Base-by-base conservation (phyloP, 2,329 filamentous ascomycete species). In the Colletotrichum incanum region DNA sequence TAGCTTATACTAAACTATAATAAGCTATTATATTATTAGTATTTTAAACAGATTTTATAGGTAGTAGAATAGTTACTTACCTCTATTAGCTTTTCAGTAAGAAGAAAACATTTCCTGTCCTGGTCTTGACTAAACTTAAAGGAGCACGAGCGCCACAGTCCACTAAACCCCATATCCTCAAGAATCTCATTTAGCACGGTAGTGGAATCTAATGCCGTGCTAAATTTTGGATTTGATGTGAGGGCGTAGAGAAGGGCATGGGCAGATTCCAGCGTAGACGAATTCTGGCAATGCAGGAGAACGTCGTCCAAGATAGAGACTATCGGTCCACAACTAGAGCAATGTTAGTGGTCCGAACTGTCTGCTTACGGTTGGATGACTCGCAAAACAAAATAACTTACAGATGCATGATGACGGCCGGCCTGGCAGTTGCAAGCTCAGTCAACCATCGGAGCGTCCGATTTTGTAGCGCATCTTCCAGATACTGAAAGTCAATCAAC, bases 401-500 rank as follows among this genome's bases (percentile, higher is more conserved):
- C 88, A 93, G 78, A 71, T 89, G 85, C 55, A 88, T 75, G 31
- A 92, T 84, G 11, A 93, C 90, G 9, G 83, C 80, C 3, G 90
- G 89, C 28, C 91, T 83, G 26, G 83, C 83, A 12, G 78, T 76
- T 3, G 90, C 90, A 37, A 93, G 79, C 61, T 87, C 83, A 63
- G 88, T 89, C 45, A 93, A 83, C 89, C 91, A 92, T 20, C 83
- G 78, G 3, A 93, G 81, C 20, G 85, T 88, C 18, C 89, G 85
- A 54, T 87, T 86, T 77, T 93, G 91, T 23, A 91, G 85, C 1
- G 84, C 83, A 67, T 93, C 90, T 69, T 93, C 91, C 9, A 92
- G 82, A 69, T 88, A 88, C 67, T 89, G 87, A 76, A 93, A 93
- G 77, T 93, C 91, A 12, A 93, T 87, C 52, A 93, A 83, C 76